Evolutionary conservation across 805 yeast genomes (phyloP).

Genomic region (Sungouiella thailandica): DNA sequence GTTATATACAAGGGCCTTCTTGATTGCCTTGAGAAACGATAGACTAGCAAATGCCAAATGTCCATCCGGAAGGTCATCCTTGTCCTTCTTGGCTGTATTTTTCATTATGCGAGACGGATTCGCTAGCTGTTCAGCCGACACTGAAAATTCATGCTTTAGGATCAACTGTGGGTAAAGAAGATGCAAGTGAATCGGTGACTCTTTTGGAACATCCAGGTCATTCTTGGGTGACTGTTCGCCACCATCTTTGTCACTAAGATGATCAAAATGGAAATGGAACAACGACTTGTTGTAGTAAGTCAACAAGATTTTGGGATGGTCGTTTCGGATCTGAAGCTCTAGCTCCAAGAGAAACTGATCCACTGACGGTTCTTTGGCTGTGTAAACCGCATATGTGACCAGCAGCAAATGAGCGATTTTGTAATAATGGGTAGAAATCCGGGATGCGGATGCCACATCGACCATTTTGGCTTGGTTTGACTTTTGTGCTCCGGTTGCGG

Average conservation of each 20-base stretch:
- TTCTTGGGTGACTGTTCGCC: not conserved
- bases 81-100: conserved; percentile 4
- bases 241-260: conserved; percentile 3
- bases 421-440: conserved; percentile 33
- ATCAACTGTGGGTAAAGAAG: conserved; percentile 21
- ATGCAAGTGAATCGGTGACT: conserved; percentile 2
- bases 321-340: conserved; percentile 32
- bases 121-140: conserved; percentile 22
- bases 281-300: conserved; percentile 39
- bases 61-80: conserved; percentile 16
- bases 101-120: conserved; percentile 23
- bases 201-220: not conserved
- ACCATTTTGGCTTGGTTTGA: conserved; percentile 1
- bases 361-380: conserved; percentile 19
- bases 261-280: conserved; percentile 31
- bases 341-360: conserved; percentile 38
- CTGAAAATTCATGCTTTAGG: conserved; percentile 18
- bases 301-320: conserved; percentile 32
- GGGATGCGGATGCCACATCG: conserved; percentile 15
- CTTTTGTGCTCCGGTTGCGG: too few relatives aligned
- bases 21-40: conserved; percentile 36
- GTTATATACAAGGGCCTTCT: conserved; percentile 32
- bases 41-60: conserved; percentile 30
- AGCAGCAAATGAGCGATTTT: conserved; percentile 34
- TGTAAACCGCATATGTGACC: conserved; percentile 27